phyloP scores from a whole-genome alignment of 1,284 basidiomycete genomes.

The Takashimella koratensis region DNA sequence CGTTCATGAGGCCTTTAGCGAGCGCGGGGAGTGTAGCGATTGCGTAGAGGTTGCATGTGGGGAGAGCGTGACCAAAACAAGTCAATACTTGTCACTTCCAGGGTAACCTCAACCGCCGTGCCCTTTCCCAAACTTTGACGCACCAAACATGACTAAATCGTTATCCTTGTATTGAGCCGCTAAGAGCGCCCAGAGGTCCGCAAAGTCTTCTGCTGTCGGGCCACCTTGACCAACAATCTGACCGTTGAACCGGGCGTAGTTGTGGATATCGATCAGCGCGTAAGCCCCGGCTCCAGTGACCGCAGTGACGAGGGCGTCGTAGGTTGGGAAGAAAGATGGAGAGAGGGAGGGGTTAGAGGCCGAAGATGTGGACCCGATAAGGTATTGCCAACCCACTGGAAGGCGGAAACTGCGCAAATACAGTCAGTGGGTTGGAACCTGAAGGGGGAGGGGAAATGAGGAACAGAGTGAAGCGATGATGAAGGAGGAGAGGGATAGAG shows the following conservation, averaged over 20 bases:
- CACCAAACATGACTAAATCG: constrained; percentile 54
- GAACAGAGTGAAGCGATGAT: too few species aligned
- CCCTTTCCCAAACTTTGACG: too few species aligned
- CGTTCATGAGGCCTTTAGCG: constrained; percentile 38
- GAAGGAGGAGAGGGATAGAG: too few species aligned
- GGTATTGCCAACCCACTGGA: constrained; percentile 58
- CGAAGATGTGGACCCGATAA: constrained; percentile 52
- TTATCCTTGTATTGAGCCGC: constrained; percentile 56
- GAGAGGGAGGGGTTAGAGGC: constrained; percentile 44
- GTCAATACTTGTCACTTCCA: too few species aligned
- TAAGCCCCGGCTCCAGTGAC: constrained; percentile 53
- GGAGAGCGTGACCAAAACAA: not conserved
- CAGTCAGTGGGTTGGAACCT: too few species aligned
- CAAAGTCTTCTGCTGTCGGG: constrained; percentile 57
- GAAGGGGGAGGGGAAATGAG: too few species aligned
- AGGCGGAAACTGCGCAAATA: constrained; percentile 47
- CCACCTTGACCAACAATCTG: constrained; percentile 57
- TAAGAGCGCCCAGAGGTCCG: constrained; percentile 57
- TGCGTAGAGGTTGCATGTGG: not conserved
- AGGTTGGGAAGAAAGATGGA: constrained; percentile 52
- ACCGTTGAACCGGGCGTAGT: constrained; percentile 44
- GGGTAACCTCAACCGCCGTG: too few species aligned
- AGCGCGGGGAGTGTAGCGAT: too few species aligned
- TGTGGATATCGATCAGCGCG: constrained; percentile 56
- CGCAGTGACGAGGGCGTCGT: constrained; percentile 52